Base-by-base conservation (phyloP, 805 yeast species). In the Candida ortonii region DNA sequence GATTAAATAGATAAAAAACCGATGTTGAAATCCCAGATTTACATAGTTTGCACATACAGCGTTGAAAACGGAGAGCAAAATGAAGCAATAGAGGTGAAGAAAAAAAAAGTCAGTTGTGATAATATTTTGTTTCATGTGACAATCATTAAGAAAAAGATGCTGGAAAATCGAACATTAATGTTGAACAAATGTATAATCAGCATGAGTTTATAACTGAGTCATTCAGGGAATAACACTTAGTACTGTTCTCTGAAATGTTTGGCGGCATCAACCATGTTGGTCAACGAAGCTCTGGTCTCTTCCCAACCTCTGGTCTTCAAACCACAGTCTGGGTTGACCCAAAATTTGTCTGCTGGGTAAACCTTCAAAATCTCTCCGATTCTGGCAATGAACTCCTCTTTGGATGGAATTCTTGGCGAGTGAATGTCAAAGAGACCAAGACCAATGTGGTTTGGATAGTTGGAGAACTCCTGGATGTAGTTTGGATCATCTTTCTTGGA, bases 261-360 rank as follows among this genome's bases (percentile, higher is more conserved):
- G 62, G 97, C 97, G 63, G 98, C 97, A 54, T 84, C 93, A 66
- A 93, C 97, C 98, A 93, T 93, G 75, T 93, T 85, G 68, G 95
- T 85, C 71, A 93, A 82, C 61, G 95, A 87, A 63, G 81, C 88
- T 65, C 73, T 87, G 59, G 90, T 86, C 80, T 93, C 98, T 57
- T 84, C 87, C 98, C 98, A 93, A 58, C 95, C 96, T 83, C 98
- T 89, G 68, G 98, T 93, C 85, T 93, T 93, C 70, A 93, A 81
- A 80, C 98, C 98, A 81, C 98, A 93, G 77, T 93, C 98, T 63
- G 98, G 98, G 94, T 93, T 93, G 65, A 93, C 95, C 98, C 98
- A 93, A 80, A 93, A 85, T 71, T 89, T 90, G 69, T 85, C 86
- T 64, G 93, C 94, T 67, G 97, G 97, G 78, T 90, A 90, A 44